These are phyloP conservation scores for Blastobotrys serpentis DNA, from an alignment of 1,139 yeast species.

Conservation along the genomic window DNA sequence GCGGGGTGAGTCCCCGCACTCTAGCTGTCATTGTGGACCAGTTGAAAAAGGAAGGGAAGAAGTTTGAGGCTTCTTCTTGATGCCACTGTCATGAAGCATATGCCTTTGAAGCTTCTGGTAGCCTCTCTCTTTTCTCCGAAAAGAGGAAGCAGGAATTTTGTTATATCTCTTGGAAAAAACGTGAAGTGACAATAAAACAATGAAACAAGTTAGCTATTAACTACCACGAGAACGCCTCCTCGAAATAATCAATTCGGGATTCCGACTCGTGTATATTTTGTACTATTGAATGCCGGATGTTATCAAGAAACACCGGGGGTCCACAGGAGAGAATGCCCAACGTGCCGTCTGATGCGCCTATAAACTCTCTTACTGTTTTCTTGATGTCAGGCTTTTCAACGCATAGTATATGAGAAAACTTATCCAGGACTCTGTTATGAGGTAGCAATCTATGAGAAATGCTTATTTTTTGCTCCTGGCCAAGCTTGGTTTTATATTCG, in stretches of 20 bases:
- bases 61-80: no score
- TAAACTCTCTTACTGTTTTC: conserved; percentile 40
- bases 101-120: no score
- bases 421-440: background rate
- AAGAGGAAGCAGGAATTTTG: background rate
- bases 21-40: conserved; percentile 24
- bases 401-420: conserved; percentile 23
- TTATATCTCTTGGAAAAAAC: no score
- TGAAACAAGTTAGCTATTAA: background rate
- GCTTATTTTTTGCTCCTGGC: background rate
- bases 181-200: no score
- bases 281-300: conserved; percentile 38
- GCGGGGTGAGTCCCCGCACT: conserved; percentile 34
- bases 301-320: conserved; percentile 44
- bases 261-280: conserved; percentile 28
- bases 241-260: conserved; percentile 38
- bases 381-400: conserved; percentile 47
- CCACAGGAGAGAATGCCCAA: conserved; percentile 46
- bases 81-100: no score
- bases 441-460: background rate
- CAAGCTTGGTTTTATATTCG: conserved; percentile 18
- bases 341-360: conserved; percentile 38
- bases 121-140: no score
- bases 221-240: conserved; percentile 41
- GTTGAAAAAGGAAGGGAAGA: background rate